Base-by-base conservation (phyloP, 169 alveolate genomes). In the Plasmodium gallinaceum region DNA sequence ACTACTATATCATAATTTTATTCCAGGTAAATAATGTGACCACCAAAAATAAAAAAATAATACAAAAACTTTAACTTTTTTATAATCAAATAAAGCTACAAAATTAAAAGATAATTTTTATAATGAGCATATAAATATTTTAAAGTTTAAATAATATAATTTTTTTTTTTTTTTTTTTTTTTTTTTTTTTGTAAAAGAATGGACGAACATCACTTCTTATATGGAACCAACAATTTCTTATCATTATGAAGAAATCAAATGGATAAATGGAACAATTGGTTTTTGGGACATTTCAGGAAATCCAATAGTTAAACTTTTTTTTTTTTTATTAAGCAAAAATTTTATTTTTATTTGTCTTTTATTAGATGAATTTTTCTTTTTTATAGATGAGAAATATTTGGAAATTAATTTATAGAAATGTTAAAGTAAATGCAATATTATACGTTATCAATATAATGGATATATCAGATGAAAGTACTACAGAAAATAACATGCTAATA, bases 201-300 rank as follows among this genome's bases (percentile, higher is more conserved):
- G 91, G 91, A 68, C 72, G 37, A 62, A 66, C 45, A 66, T 83
- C 10, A 68, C 91, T 7, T 83, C 91, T 43, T 46, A 45, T 58
- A 83, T 83, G 91, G 91, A 83, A 45, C 91, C 91, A 68, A 83
- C 91, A 48, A 69, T 83, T 46, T 66, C 91, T 37, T 83, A 83
- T 51, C 91, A 83, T 69, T 83, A 83, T 48, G 91, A 83, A 48
- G 91, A 83, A 61, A 54, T 83, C 54, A 66, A 66, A 43, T 83
- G 60, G 65, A 66, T 83, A 24, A 83, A 83, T 68, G 86, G 86
- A 61, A 68, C 72, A 69, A 57, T 83, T 45, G 91, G 91, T 22
- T 83, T 83, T 69, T 83, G 91, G 91, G 91, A 83, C 52, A 51
- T 83, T 45, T 54, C 91, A 12, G 91, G 91, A 61, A 83, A 83